Conservation (phyloP, 495 filamentous ascomycete genomes). For the Trichoderma virens region DNA sequence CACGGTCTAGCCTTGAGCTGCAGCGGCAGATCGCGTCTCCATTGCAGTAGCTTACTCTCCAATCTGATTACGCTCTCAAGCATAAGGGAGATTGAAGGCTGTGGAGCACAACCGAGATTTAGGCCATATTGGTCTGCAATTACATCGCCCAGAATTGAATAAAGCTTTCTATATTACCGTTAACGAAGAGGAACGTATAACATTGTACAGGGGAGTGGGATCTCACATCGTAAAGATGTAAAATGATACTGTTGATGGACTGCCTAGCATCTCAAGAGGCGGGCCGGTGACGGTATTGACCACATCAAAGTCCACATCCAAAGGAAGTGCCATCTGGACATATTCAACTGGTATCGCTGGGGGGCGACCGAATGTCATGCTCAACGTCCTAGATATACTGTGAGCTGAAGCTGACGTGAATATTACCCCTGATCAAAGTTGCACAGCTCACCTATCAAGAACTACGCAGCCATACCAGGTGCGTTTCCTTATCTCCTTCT, state of each 20-base stretch:
- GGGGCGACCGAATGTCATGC: background rate
- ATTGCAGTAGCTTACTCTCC: background rate
- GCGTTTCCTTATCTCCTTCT: background rate
- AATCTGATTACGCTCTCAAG: background rate
- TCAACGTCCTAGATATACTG: background rate
- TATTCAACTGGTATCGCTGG: background rate
- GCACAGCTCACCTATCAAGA: background rate
- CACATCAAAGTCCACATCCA: background rate
- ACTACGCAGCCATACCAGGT: background rate
- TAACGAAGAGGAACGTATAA: background rate
- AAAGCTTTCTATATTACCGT: background rate
- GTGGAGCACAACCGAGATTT: background rate
- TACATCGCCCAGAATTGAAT: background rate
- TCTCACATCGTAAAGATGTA: background rate
- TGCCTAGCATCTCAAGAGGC: background rate
- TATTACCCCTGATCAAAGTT: background rate
- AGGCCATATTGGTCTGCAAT: background rate
- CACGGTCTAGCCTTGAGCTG: background rate
- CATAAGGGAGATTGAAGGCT: background rate
- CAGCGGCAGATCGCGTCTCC: background rate
- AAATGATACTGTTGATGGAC: background rate
- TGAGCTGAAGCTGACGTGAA: background rate
- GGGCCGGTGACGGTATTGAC: background rate
- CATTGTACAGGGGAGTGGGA: background rate
- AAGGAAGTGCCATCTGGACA: background rate